A percentile compares a stretch with the other conserved stretches of the same genome.
phyloP scores from a whole-genome alignment of 2,329 filamentous ascomycete species.

The Huntiella bhutanensis region DNA sequence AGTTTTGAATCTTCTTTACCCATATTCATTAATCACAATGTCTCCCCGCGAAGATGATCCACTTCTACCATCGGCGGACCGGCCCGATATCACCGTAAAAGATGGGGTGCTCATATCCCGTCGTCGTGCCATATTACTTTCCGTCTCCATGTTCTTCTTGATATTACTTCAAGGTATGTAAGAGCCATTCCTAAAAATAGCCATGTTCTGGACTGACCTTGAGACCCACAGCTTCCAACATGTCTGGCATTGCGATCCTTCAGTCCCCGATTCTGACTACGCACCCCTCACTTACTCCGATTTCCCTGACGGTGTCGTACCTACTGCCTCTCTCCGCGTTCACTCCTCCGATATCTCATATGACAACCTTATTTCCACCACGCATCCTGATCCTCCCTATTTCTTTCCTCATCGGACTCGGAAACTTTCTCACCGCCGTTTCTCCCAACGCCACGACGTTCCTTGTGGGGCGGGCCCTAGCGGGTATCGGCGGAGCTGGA shows the following conservation, averaged over 20 bases:
- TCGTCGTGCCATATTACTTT: not conserved
- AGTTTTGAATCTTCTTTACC: too few relatives aligned
- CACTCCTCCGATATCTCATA: conserved; percentile 50
- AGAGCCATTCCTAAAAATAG: not conserved
- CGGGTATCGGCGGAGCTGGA: conserved; percentile 51
- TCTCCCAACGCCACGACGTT: conserved; percentile 43
- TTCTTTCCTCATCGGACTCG: conserved; percentile 37
- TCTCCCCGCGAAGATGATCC: too few relatives aligned
- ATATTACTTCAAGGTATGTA: conserved; percentile 10
- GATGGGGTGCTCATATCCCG: not conserved
- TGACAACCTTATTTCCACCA: conserved; percentile 57
- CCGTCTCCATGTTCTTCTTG: conserved; percentile 6
- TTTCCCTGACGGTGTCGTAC: conserved; percentile 51
- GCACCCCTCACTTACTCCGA: too few relatives aligned
- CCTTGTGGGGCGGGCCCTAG: conserved; percentile 46
- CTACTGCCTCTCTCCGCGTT: conserved; percentile 42
- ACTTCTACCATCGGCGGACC: too few relatives aligned
- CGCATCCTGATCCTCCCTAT: conserved; percentile 44
- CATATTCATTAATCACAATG: too few relatives aligned
- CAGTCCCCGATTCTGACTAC: conserved; percentile 56
- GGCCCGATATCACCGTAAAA: not conserved
- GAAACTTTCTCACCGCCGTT: conserved; percentile 43
- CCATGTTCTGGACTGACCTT: not conserved
- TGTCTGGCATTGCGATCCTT: conserved; percentile 64
- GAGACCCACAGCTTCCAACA: conserved; percentile 36